Evolutionary conservation across 345 rosid genomes (phyloP), one percentile per base, ranked within the genome.

Genomic region (Moricandia arvensis): DNA sequence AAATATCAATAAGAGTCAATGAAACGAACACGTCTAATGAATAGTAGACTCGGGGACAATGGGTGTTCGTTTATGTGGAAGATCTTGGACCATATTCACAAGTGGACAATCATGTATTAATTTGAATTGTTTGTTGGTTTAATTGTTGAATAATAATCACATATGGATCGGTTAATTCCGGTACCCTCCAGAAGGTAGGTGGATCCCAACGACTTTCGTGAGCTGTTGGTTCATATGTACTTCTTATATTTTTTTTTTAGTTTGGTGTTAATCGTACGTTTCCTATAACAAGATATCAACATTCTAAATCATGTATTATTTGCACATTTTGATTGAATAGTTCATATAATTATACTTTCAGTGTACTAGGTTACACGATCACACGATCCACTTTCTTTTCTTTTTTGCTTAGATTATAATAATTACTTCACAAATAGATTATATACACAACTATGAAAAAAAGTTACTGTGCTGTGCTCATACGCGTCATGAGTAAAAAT

Each of bases 1-100:
- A 74, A 59, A 31, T 4, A 47, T 59, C 12, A 61, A 68, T 57
- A 37, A 12, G 41, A 37, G 69, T 35, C 69, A 49, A 15, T 69
- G 37, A 43, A 76, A 63, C 31, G 71, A 76, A 31, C 75, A 76
- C 75, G 80, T 76, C 66, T 63, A 70, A 31, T 63, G 59, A 57
- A n/a, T 31, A 43, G 49, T 76, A 43, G 66, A 69, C 51, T 70
- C 38, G 53, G 60, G 53, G 18, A 30, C 47, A 69, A 54, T 62
- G 75, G 31, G 24, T 21, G 2, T 21, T 21, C 5, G 66, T 38
- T 49, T 35, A 29, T 69, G 80, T 76, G 80, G 80, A 76, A 69
- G 51, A 69, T 54, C 49, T 33, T 30, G 37, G 65, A 62, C 80
- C 80, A 76, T 76, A 55, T 55, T 76, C 13, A 10, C 57, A 13